Conservation (phyloP, 768 basidiomycete species). For the Daedaleopsis sinensis region DNA sequence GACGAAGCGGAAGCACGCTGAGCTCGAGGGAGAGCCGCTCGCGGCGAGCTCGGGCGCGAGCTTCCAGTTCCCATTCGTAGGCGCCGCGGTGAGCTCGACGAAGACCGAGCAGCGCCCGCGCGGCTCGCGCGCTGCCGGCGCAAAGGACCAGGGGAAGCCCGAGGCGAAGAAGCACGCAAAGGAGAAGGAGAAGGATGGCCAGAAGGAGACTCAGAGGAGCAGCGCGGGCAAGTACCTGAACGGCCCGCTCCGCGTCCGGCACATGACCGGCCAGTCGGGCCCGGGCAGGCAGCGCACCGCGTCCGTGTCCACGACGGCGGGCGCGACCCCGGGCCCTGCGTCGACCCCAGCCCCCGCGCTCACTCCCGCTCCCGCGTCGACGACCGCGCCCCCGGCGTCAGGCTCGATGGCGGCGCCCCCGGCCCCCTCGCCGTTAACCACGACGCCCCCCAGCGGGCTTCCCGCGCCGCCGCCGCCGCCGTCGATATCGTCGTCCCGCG, state of each 20-base stretch:
- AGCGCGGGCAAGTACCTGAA: conserved; percentile 39
- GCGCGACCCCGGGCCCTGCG: neutral
- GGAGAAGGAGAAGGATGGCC: conserved; percentile 20
- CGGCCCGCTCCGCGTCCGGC: conserved; percentile 50
- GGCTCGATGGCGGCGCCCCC: neutral
- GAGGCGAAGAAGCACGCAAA: conserved; percentile 27
- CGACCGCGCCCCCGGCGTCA: conserved; percentile 2
- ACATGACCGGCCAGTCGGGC: conserved; percentile 34
- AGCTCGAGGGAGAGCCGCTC: conserved; percentile 38
- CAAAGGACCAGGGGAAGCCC: conserved; percentile 11
- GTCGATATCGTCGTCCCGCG: neutral
- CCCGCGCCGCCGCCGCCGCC: conserved; percentile 2
- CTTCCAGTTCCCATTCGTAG: conserved; percentile 49
- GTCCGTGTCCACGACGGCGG: conserved; percentile 19
- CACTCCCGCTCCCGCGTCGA: conserved; percentile 1
- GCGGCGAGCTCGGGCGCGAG: conserved; percentile 23
- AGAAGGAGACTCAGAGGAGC: conserved; percentile 27
- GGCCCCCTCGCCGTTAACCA: conserved; percentile 3
- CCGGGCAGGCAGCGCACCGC: conserved; percentile 17
- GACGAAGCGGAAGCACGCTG: conserved; percentile 47
- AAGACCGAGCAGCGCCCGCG: conserved; percentile 17
- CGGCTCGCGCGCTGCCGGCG: neutral
- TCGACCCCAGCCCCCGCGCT: neutral
- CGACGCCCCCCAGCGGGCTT: neutral
- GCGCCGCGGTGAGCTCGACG: conserved; percentile 35